Conservation (phyloP, 345 rosid genomes). For the Camelina laxa region DNA sequence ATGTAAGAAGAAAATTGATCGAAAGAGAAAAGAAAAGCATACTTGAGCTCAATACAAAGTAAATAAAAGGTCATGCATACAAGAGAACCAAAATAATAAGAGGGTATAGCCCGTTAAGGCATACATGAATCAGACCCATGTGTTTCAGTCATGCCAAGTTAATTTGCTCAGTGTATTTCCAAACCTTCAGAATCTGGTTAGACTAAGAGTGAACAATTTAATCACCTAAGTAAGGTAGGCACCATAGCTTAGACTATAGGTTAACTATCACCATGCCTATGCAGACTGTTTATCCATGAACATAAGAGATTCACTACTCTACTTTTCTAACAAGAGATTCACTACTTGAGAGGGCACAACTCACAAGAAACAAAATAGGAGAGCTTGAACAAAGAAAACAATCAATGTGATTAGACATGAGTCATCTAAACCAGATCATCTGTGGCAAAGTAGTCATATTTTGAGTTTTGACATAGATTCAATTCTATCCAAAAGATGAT, state of each 20-base stretch:
- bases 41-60: neutral
- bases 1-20: neutral
- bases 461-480: constrained; percentile 1
- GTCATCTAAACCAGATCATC: neutral
- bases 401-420: neutral
- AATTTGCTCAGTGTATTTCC: neutral
- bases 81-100: neutral
- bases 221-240: neutral
- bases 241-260: neutral
- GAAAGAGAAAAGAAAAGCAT: neutral
- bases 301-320: neutral
- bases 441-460: neutral
- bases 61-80: neutral
- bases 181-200: neutral
- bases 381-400: neutral
- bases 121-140: constrained; percentile 14
- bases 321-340: neutral
- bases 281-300: constrained; percentile 11
- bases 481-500: neutral
- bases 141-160: neutral
- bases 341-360: constrained; percentile 3
- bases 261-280: constrained; percentile 17
- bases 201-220: neutral
- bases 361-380: neutral
- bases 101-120: neutral